phyloP scores from a whole-genome alignment of 192 early-diverging fungal species.

The Phlyctochytrium arcticum region DNA sequence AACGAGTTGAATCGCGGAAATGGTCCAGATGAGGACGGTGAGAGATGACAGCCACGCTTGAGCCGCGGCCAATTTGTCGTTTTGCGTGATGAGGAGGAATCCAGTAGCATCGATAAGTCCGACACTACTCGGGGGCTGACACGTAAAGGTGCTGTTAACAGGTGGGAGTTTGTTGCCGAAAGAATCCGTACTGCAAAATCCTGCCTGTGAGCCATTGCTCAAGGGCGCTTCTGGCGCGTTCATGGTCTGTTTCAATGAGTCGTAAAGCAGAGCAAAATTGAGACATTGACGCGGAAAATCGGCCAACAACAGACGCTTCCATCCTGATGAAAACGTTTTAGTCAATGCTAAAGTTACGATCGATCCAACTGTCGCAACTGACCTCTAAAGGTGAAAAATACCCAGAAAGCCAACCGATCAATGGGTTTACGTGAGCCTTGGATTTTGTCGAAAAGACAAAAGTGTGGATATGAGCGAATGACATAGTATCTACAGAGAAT shows the following conservation, averaged over 20 bases:
- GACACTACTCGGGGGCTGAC: neutral
- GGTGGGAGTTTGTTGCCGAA: neutral
- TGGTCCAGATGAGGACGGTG: constrained; percentile 60
- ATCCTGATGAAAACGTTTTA: constrained; percentile 42
- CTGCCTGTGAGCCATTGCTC: neutral
- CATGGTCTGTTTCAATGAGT: constrained; percentile 26
- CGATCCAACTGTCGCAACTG: constrained; percentile 3
- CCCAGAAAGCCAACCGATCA: constrained; percentile 75
- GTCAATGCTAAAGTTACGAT: neutral
- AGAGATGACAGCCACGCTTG: constrained; percentile 42
- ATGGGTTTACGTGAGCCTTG: constrained; percentile 56
- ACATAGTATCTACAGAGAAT: constrained; percentile 50
- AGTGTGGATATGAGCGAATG: constrained; percentile 70
- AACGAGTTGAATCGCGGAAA: constrained; percentile 52
- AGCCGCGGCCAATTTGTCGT: neutral
- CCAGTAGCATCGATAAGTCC: neutral
- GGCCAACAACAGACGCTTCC: constrained; percentile 80
- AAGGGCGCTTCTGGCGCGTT: neutral
- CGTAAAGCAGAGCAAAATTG: constrained; percentile 33
- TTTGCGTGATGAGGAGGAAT: constrained; percentile 4
- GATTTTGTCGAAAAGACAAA: constrained; percentile 75
- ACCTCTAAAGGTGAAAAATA: constrained; percentile 85
- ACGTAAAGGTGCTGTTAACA: neutral
- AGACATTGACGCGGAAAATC: constrained; percentile 78
- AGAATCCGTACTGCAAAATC: neutral